Evolutionary conservation across 148 eudicot species (phyloP), one percentile per base, ranked within the genome.

Genomic region (Vaccinium vitisidaea): DNA sequence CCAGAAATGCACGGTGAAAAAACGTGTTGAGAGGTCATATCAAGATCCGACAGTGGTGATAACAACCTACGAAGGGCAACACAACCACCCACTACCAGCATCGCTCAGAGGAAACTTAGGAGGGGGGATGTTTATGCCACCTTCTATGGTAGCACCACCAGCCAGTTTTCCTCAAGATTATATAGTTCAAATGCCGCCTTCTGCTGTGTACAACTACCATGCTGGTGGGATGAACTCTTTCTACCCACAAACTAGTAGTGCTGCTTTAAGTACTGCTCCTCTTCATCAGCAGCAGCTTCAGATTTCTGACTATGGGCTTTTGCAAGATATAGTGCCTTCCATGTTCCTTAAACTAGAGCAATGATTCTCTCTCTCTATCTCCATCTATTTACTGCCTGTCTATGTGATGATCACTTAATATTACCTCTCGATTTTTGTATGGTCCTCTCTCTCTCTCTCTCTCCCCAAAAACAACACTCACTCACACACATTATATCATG

Each of bases 311-410:
- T 92, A 92, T 88, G 98, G 98, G 46, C 95, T 95, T 25, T 86
- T 95, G 82, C 98, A 95, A 76, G 98, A 95, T 81, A 86, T 95
- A 90, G 91, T 95, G 81, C 98, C 98, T 43, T 82, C 96, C 49
- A 89, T 89, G 81, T 75, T 90, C 80, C 89, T 91, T 6, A 95
- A 95, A 85, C 90, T 90, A 88, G 98, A 95, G 81, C 96, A 92
- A n/a, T 94, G 85, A 80, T 15, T 59, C 21, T 73, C 19, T 10
- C n/a, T n/a, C 27, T 21, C 2, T 11, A 59, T 21, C 46, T 43
- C 46, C 46, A 43, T 43, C 46, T 43, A 43, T 43, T 43, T 43
- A 43, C 46, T 43, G 46, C 46, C 46, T 5, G 46, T 43, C 46
- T 43, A 43, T 43, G 46, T 5, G 46, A 43, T 43, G 46, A 43